Percentiles rank a stretch among this genome's conserved stretches.
Conservation (phyloP, 1,284 basidiomycete genomes). For the Pisolithus thermaeus region DNA sequence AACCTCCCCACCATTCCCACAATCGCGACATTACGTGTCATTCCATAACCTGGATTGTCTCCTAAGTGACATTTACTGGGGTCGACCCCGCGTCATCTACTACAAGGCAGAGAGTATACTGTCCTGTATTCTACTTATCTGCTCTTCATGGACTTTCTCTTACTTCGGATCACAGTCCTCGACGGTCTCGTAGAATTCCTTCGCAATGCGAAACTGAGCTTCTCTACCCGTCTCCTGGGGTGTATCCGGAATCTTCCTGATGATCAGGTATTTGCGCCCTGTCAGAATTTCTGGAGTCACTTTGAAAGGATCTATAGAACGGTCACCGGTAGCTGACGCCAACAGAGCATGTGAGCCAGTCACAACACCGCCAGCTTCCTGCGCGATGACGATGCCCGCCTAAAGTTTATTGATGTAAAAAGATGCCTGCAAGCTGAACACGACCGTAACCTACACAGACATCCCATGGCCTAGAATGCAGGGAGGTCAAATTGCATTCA, state of each 20-base stretch:
- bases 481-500: slow-evolving; percentile 5
- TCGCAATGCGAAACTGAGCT: slow-evolving; percentile 75
- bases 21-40: no score
- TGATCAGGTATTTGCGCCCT: slow-evolving; percentile 83
- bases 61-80: no score
- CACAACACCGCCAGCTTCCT: slow-evolving; percentile 82
- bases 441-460: slow-evolving; percentile 54
- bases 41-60: no score
- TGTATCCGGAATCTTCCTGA: slow-evolving; percentile 62
- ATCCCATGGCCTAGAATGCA: slow-evolving; percentile 65
- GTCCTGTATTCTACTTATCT: not conserved
- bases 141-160: not conserved
- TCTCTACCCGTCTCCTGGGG: slow-evolving; percentile 57
- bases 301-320: slow-evolving; percentile 34
- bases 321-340: slow-evolving; percentile 34
- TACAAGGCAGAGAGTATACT: not conserved
- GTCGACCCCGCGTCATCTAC: no score
- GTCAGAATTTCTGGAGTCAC: slow-evolving; percentile 70
- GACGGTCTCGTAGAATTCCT: slow-evolving; percentile 80
- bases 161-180: slow-evolving; percentile 59
- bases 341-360: slow-evolving; percentile 60
- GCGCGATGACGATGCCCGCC: slow-evolving; percentile 88
- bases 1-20: no score
- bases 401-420: slow-evolving; percentile 20
- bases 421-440: not conserved